These are phyloP conservation scores for Cryptococcus maquisensis DNA, from an alignment of 1,284 basidiomycete genomes.

Conservation along the genomic window DNA sequence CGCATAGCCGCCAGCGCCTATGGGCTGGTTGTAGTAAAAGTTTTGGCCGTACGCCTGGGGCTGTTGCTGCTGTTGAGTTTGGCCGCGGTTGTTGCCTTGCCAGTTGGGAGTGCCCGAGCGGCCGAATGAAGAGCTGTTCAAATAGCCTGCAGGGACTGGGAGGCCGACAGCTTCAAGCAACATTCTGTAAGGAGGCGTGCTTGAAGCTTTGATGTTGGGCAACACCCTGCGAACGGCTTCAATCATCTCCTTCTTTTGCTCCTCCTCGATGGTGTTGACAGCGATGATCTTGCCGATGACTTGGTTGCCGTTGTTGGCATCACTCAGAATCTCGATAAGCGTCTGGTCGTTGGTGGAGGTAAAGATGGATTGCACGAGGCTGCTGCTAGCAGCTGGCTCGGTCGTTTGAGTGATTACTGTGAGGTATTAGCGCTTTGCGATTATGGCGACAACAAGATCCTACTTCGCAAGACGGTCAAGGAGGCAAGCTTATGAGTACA, in stretches of 20 bases:
- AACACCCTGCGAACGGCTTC: slow-evolving; percentile 85
- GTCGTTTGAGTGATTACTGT: slow-evolving; percentile 80
- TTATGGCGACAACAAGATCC: slow-evolving; percentile 6
- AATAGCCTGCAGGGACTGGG: slow-evolving; percentile 59
- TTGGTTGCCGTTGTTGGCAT: slow-evolving; percentile 91
- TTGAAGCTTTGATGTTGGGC: slow-evolving; percentile 79
- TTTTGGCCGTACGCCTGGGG: slow-evolving; percentile 2
- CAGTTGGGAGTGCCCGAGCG: not conserved
- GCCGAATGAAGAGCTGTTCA: slow-evolving; percentile 8
- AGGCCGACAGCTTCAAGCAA: slow-evolving; percentile 91
- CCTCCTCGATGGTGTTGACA: slow-evolving; percentile 71
- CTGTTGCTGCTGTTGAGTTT: slow-evolving; percentile 2
- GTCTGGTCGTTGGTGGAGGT: slow-evolving; percentile 78
- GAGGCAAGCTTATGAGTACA: slow-evolving; percentile 98
- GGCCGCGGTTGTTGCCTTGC: slow-evolving; percentile 1
- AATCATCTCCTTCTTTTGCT: slow-evolving; percentile 62
- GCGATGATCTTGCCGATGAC: slow-evolving; percentile 90
- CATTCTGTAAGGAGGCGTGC: slow-evolving; percentile 85
- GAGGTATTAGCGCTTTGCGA: not conserved
- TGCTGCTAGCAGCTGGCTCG: slow-evolving; percentile 73
- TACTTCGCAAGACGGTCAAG: slow-evolving; percentile 77
- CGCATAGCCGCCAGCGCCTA: slow-evolving; percentile 1
- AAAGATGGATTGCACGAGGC: slow-evolving; percentile 74
- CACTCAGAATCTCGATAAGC: slow-evolving; percentile 85
- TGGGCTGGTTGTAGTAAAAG: slow-evolving; percentile 7